These are phyloP conservation scores for Podila epicladia DNA, from an alignment of 192 early-diverging fungal genomes.

Conservation along the genomic window DNA sequence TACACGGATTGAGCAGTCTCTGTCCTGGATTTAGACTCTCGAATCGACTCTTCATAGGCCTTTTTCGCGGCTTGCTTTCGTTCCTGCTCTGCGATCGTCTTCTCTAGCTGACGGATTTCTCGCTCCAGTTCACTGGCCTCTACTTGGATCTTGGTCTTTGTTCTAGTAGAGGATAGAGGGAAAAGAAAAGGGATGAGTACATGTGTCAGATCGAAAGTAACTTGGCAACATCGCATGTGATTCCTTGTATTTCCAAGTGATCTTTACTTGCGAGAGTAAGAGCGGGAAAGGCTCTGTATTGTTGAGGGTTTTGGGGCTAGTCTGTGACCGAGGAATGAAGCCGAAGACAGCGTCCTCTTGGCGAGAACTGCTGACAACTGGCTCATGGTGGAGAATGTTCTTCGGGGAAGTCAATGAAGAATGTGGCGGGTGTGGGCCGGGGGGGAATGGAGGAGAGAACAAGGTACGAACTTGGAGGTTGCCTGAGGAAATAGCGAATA, in stretches of 20 bases:
- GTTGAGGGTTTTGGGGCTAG: neutral
- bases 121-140: constrained; percentile 30
- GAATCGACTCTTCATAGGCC: constrained; percentile 32
- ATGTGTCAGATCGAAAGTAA: neutral
- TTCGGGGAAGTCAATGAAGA: too few species aligned
- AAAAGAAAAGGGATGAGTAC: neutral
- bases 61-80: constrained; percentile 25
- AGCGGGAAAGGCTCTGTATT: constrained; percentile 8
- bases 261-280: constrained; percentile 34
- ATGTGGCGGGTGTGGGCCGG: neutral
- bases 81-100: constrained; percentile 28
- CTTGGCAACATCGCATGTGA: too few species aligned
- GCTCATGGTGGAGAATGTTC: neutral
- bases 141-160: constrained; percentile 29
- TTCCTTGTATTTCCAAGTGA: neutral
- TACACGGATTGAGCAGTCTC: constrained; percentile 36
- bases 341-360: neutral
- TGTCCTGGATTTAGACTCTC: constrained; percentile 21
- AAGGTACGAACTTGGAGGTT: too few species aligned
- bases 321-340: neutral
- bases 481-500: too few species aligned
- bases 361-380: constrained; percentile 2
- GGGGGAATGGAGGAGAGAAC: too few species aligned
- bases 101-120: constrained; percentile 35
- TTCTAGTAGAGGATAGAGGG: constrained; percentile 4